A percentile compares a stretch with the other conserved stretches of the same genome.
phyloP scores from a whole-genome alignment of 495 filamentous ascomycete genomes.

The Aspergillus saccharolyticus region DNA sequence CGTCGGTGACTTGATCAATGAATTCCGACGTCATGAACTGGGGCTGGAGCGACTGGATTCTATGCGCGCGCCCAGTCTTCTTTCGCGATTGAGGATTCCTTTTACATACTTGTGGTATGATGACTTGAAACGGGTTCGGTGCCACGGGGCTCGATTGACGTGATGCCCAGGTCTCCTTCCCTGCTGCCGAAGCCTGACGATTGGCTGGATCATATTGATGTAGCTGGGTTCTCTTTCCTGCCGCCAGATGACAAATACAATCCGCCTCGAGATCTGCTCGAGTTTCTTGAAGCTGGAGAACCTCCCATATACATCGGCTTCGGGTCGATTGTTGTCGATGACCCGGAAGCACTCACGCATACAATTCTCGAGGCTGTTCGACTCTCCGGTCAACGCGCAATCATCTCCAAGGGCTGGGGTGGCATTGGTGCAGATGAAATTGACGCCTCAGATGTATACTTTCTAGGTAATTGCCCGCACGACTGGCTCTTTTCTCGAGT shows the following conservation, averaged over 20 bases:
- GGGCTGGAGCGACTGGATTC: constrained; percentile 62
- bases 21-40: constrained; percentile 59
- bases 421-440: constrained; percentile 48
- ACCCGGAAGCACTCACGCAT: constrained; percentile 58
- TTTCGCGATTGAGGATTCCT: constrained; percentile 60
- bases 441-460: constrained; percentile 57
- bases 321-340: constrained; percentile 72
- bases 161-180: constrained; percentile 52
- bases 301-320: constrained; percentile 75
- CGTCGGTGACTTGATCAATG: constrained; percentile 69
- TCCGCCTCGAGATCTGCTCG: constrained; percentile 54
- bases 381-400: constrained; percentile 56
- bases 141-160: background rate
- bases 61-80: constrained; percentile 60
- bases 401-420: constrained; percentile 76
- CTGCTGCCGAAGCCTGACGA: constrained; percentile 75
- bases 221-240: constrained; percentile 69
- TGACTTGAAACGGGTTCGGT: background rate
- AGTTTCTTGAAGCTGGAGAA: constrained; percentile 58
- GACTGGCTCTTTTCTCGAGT: constrained; percentile 80
- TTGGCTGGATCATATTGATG: constrained; percentile 63
- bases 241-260: constrained; percentile 53
- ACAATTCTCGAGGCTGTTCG: constrained; percentile 64
- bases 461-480: constrained; percentile 74
- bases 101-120: constrained; percentile 71